Base-by-base conservation (phyloP, 1,139 yeast genomes). In the Arxiozyma bovina region DNA sequence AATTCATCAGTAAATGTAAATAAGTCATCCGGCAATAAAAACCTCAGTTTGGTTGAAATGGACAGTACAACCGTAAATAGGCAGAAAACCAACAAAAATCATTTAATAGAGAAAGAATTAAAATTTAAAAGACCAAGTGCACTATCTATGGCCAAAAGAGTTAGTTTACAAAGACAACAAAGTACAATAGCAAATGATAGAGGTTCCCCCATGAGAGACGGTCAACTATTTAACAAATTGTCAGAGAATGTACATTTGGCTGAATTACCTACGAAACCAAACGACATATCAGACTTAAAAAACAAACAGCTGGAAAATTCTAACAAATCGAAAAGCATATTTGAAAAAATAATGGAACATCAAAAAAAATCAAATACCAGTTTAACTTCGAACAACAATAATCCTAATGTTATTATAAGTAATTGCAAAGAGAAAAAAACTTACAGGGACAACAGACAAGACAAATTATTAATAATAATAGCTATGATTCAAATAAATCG, bases 161-260 rank as follows among this genome's bases (percentile, higher is more conserved):
- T 50, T 8, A 50, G 58, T 9, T 45, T 58, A 20, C 60, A 61
- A 47, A 57, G 64, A 38, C 64, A 62, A 52, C 63, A 61, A 52
- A 64, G 68, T 15, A 62, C 69, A 0, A 66, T 67, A 45, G 70
- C 70, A 8, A 67, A 66, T 54, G 64, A 64, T 50, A 65, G 64
- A 50, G 70, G 70, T 4, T 67, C 71, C 1, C 71, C 71, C 1
- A 63, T 64, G 15, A 62, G 59, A 44, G 58, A 57, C 48, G 58
- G 58, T 38, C 60, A 61, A 11, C 47, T 42, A 20, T 58, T 58
- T 15, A 59, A 58, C n/a, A 57, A 50, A 17, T 54, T 53, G 22
- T 38, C 60, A 41, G 43, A 55, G 1, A 56, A 63, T 45, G 64
- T 65, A 9, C 65, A 60, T 50, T 54, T 67, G 18, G 69, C 71